Base-by-base conservation (phyloP, 1,284 basidiomycete genomes). In the Trichosporon faecale region DNA sequence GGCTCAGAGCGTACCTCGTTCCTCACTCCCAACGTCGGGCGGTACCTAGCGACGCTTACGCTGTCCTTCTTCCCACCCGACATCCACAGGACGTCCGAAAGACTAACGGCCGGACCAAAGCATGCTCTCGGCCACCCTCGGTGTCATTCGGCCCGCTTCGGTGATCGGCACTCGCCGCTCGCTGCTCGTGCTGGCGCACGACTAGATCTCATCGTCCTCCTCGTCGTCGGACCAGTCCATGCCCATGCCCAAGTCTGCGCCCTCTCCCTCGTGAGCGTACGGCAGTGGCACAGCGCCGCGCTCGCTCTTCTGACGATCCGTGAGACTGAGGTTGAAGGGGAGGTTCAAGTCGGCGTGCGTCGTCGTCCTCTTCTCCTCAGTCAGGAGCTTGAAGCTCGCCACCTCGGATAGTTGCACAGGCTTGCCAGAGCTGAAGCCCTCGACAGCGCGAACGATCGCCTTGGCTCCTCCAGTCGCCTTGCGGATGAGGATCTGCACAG, bases 321-420 rank as follows among this genome's bases (percentile, higher is more conserved):
- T 95, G 66, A 96, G 87, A 69, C 85, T 88, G 29, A 97, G 87
- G 80, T 95, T 95, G 86, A 97, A 97, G 0, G 93, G 79, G 29
- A 82, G 68, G 55, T 80, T 74, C 55, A 92, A 82, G 74, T 89
- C 80, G 1, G 77, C 87, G 72, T 90, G 88, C 0, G 88, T 89
- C 3, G 88, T 70, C 11, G 70, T 57, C 65, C 49, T 27, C 65
- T 44, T 60, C 73, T 66, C 23, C 12, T 23, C 35, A 66, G 66
- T n/a, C 52, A 63, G 46, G 52, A 63, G 61, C 63, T 64, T 57
- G 52, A 72, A 33, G 14, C 61, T 44, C 21, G 71, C 67, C 2
- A 77, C 68, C 2, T 69, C 9, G 12, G 33, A 49, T 3, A 76
- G 64, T 0, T 68, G 65, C 0, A 66, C 65, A 6, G 64, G 49